A percentile compares a stretch with the other conserved stretches of the same genome.
phyloP scores from a whole-genome alignment of 768 basidiomycete genomes.

The Trametes cinnabarina region DNA sequence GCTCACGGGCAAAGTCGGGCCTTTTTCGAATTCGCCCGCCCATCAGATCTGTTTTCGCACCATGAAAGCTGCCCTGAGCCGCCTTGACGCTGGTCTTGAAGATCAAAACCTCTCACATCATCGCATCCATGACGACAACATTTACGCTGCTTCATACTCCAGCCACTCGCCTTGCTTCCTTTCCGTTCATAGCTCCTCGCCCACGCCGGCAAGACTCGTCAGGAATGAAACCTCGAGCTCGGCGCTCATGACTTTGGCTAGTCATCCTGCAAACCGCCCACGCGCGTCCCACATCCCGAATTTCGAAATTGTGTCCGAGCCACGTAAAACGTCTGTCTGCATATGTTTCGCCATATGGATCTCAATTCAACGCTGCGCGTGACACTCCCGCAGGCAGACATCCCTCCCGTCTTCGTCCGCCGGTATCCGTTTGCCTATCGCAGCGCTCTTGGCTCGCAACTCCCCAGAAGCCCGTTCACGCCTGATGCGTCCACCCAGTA shows the following conservation, averaged over 20 bases:
- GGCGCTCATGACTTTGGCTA: too few species aligned
- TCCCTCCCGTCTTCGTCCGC: neutral
- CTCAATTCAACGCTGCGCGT: neutral
- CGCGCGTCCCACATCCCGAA: neutral
- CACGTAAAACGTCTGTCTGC: slow-evolving; percentile 11
- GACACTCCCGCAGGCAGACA: neutral
- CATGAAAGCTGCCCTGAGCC: neutral
- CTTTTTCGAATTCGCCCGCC: neutral
- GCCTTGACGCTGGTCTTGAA: neutral
- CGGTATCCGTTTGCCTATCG: neutral
- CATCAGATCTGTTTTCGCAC: neutral
- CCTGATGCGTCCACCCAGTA: slow-evolving; percentile 9
- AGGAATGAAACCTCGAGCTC: neutral
- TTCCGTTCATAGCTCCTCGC: neutral
- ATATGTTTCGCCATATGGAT: slow-evolving; percentile 12
- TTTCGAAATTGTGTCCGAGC: neutral
- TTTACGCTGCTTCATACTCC: neutral
- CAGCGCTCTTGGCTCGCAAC: neutral
- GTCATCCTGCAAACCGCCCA: neutral
- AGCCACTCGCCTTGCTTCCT: neutral
- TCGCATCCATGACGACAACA: slow-evolving; percentile 8
- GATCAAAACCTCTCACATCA: neutral
- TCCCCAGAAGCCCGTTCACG: slow-evolving; percentile 13
- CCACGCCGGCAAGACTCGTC: neutral
- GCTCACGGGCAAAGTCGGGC: neutral